Base-by-base conservation (phyloP, 345 rosid species). In the Turritis glabra region DNA sequence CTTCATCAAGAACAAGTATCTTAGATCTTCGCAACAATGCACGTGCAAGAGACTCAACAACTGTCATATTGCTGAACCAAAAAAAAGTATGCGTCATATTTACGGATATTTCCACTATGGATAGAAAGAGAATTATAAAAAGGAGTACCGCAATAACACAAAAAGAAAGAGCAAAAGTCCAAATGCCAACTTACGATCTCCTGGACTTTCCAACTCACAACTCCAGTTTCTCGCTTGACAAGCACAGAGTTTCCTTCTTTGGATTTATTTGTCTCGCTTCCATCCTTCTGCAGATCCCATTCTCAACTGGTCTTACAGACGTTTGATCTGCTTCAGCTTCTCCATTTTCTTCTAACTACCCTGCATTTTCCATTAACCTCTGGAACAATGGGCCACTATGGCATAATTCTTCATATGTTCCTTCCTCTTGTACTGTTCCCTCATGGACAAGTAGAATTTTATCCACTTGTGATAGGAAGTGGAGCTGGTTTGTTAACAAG, bases 401-500 rank as follows among this genome's bases (percentile, higher is more conserved):
- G 19, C 91, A 92, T 48, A 95, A 85, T 47, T 92, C 89, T 73
- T 92, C 98, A 80, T 90, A 95, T 65, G 98, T 90, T 73, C 99
- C 99, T 78, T 89, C 98, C 82, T 92, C 99, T 84, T 92, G 88
- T 59, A 95, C 85, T 72, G 51, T 79, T 41, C 99, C 99, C 37
- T 95, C 98, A 69, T 95, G 98, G 61, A 95, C 97, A 77, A 95
- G 84, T 54, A 95, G 74, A 55, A 95, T 89, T 81, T 83, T 90
- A 79, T 95, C 99, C 73, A 95, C 99, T 83, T 92, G 92, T 30
- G 99, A 92, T 46, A 95, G 93, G 76, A 95, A 95, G 81, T 95
- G 99, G 71, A 95, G 88, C 81, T 95, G 99, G 86, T 95, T 95
- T 52, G 99, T 95, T n/a, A 78, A 95, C 99, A 77, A 95, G 99